Evolutionary conservation across 1,284 basidiomycete species (phyloP).

Genomic region (Chalciporus sp.): DNA sequence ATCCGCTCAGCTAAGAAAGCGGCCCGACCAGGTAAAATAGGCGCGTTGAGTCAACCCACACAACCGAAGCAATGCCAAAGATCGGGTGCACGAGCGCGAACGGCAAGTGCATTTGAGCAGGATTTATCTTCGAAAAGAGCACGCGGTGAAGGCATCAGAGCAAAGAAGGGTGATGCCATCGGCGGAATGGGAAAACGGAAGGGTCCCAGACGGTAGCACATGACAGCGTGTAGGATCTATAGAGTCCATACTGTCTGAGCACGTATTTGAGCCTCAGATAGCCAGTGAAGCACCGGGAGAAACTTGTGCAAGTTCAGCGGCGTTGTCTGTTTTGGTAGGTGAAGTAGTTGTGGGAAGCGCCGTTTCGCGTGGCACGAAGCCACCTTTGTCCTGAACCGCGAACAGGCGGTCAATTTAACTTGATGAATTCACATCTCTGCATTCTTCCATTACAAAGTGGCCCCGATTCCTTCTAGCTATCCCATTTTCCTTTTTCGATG

Average conservation of each 20-base stretch:
- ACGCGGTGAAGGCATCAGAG: conserved; percentile 44
- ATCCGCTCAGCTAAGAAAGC: conserved; percentile 87
- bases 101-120: conserved; percentile 40
- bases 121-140: conserved; percentile 42
- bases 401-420: conserved; percentile 25
- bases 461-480: not conserved
- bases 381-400: conserved; percentile 16
- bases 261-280: not conserved
- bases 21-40: conserved; percentile 52
- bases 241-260: not conserved
- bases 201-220: conserved; percentile 41
- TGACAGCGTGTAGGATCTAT: not conserved
- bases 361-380: conserved; percentile 32
- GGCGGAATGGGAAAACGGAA: conserved; percentile 53
- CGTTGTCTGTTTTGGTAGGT: conserved; percentile 9
- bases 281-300: too few relatives aligned
- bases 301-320: too few relatives aligned
- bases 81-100: conserved; percentile 25
- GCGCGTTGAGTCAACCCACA: conserved; percentile 23
- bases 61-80: conserved; percentile 21
- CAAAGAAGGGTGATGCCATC: conserved; percentile 50
- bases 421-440: conserved; percentile 15
- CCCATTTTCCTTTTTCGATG: conserved; percentile 32
- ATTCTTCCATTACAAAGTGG: conserved; percentile 9
- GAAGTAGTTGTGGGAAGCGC: conserved; percentile 23